Evolutionary conservation across 2,329 filamentous ascomycete species (phyloP).

Genomic region (Diaporthe eres): DNA sequence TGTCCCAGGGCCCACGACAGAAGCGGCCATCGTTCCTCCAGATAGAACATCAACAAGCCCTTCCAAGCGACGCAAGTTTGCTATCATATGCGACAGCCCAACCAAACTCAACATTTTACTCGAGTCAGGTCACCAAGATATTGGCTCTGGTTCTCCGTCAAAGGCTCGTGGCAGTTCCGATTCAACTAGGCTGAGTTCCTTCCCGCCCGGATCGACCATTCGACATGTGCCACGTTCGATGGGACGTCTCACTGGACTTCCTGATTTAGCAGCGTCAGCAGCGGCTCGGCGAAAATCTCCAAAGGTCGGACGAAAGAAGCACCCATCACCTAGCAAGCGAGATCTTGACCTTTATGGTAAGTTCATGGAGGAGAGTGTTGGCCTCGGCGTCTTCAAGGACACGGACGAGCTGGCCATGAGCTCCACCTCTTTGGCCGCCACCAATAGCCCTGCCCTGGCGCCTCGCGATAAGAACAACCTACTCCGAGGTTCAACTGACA

Average conservation of each 20-base stretch:
- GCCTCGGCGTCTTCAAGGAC: constrained; percentile 35
- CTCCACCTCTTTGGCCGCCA: constrained; percentile 28
- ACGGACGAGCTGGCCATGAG: constrained; percentile 50
- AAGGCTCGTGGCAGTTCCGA: background rate
- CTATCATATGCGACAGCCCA: constrained; percentile 2
- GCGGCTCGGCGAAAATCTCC: background rate
- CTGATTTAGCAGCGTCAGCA: constrained; percentile 10
- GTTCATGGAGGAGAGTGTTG: constrained; percentile 40
- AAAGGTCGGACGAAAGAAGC: constrained; percentile 53
- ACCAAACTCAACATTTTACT: background rate
- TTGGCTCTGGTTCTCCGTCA: background rate
- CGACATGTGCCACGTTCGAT: constrained; percentile 43
- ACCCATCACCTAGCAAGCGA: constrained; percentile 60
- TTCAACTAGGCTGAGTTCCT: constrained; percentile 37
- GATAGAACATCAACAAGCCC: background rate
- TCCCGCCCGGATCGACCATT: constrained; percentile 41
- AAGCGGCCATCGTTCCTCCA: background rate
- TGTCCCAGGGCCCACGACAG: background rate
- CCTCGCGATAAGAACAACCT: constrained; percentile 50
- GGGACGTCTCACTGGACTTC: constrained; percentile 36
- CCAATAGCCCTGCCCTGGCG: constrained; percentile 38
- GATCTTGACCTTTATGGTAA: constrained; percentile 53
- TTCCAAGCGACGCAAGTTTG: background rate
- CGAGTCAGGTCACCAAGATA: background rate
- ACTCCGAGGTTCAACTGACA: constrained; percentile 38